Conservation (phyloP, 2,329 filamentous ascomycete genomes). For the Penicillium concentricum region DNA sequence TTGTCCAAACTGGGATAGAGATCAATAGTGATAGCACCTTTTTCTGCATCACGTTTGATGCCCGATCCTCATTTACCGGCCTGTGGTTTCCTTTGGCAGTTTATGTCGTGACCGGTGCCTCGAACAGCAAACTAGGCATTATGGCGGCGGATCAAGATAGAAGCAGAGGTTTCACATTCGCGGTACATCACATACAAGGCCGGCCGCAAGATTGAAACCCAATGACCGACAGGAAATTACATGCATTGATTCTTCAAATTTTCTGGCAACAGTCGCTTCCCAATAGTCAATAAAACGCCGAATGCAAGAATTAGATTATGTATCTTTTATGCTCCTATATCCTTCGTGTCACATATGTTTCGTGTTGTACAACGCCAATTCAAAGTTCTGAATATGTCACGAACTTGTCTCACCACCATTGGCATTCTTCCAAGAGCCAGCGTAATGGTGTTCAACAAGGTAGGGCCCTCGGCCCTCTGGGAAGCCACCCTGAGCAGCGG, state of each 20-base stretch:
- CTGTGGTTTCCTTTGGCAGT: not conserved
- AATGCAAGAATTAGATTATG: not conserved
- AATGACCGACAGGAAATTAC: not conserved
- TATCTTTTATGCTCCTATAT: not conserved
- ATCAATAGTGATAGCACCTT: not conserved
- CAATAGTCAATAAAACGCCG: not conserved
- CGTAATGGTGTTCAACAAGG: conserved; percentile 18
- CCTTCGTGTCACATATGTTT: not conserved
- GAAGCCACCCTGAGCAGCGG: conserved; percentile 9
- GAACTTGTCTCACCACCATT: conserved; percentile 4
- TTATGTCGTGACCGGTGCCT: not conserved
- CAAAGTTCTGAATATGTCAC: not conserved
- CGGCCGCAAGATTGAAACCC: not conserved
- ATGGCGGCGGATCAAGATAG: too few species aligned
- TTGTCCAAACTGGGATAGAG: not conserved
- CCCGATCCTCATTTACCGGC: not conserved
- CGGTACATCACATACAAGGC: too few species aligned
- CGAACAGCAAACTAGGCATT: too few species aligned
- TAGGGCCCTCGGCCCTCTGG: conserved; percentile 11
- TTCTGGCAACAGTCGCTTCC: not conserved
- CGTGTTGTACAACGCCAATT: not conserved
- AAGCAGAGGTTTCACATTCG: too few species aligned
- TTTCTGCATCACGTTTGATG: not conserved
- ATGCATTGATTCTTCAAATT: too few species aligned
- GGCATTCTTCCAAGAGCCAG: conserved; percentile 19